Evolutionary conservation across 2,329 filamentous ascomycete genomes (phyloP), one percentile per base, ranked within the genome.

Genomic region (Microsporum ferrugineum): DNA sequence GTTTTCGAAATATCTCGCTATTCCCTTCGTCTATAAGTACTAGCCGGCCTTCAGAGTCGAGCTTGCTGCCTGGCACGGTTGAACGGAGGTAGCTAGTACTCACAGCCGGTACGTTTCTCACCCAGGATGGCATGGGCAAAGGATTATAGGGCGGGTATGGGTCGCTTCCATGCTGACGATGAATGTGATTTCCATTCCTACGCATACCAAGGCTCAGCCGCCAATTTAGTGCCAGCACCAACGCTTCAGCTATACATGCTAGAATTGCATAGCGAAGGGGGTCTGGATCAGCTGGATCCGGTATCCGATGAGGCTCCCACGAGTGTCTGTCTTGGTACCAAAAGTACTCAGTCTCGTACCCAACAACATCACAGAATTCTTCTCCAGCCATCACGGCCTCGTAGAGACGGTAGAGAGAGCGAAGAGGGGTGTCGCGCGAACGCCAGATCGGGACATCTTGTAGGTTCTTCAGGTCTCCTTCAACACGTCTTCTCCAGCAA

Each of bases 251-350:
- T 7, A 70, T 62, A 55, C 66, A 66, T 7, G 68, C 68, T 43
- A 70, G 60, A 41, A 70, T 64, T 8, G 68, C 68, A 57, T 70
- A 70, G 29, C 68, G 66, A 58, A 70, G 60, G n/a, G 67, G 68
- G 63, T 70, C 64, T 6, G 60, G 51, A 47, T 70, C 68, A 5
- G 43, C 36, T 3, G 70, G 69, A 39, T 71, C 70, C 6, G 66
- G 68, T 29, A 71, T 67, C 14, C 59, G 62, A 39, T 61, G 27
- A 5, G 69, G 57, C 31, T 60, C 45, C 69, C 68, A 71, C 39
- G 64, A 63, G 3, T 8, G 36, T 12, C 64, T 59, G 7, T 62
- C 43, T 12, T 65, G 67, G 27, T 65, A 65, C 60, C 62, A 71
- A 47, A 71, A 68, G 38, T 71, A 71, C 43, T 68, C 64, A 2